Percentiles rank a stretch among this genome's conserved stretches.
These are phyloP conservation scores for Lolium perenne DNA, from an alignment of 176 grass and related monocot genomes.

Conservation along the genomic window DNA sequence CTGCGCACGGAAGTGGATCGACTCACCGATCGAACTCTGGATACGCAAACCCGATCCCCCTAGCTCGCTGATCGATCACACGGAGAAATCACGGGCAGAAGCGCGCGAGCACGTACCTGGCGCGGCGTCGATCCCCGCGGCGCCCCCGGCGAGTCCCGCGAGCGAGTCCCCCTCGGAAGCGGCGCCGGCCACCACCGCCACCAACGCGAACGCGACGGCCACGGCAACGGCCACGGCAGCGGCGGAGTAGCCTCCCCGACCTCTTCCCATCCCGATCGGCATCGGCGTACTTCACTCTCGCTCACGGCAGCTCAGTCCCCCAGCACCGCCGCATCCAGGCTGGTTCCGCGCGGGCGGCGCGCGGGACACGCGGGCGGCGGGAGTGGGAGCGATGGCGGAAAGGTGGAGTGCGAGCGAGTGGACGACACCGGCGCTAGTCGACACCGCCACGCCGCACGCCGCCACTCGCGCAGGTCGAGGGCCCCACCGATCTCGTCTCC, in stretches of 20 bases:
- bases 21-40: neutral
- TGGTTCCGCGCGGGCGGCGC: too few species aligned
- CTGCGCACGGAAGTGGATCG: neutral
- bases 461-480: too few species aligned
- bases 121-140: slow-evolving; percentile 46
- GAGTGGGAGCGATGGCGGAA: too few species aligned
- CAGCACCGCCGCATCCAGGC: too few species aligned
- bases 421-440: too few species aligned
- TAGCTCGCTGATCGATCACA: neutral
- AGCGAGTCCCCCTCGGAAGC: slow-evolving; percentile 4
- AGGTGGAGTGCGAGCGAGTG: too few species aligned
- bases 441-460: too few species aligned
- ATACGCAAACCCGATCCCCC: neutral
- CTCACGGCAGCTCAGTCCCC: too few species aligned
- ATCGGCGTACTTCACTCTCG: neutral
- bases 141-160: too few species aligned
- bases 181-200: neutral
- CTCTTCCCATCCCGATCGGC: neutral
- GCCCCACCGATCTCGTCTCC: too few species aligned
- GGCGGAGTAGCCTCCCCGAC: neutral
- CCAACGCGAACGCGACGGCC: neutral
- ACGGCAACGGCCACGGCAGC: neutral
- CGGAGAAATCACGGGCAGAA: too few species aligned
- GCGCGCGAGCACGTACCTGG: slow-evolving; percentile 43
- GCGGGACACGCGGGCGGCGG: too few species aligned